Evolutionary conservation across 768 basidiomycete genomes (phyloP).

Genomic region (Cystofilobasidium macerans): DNA sequence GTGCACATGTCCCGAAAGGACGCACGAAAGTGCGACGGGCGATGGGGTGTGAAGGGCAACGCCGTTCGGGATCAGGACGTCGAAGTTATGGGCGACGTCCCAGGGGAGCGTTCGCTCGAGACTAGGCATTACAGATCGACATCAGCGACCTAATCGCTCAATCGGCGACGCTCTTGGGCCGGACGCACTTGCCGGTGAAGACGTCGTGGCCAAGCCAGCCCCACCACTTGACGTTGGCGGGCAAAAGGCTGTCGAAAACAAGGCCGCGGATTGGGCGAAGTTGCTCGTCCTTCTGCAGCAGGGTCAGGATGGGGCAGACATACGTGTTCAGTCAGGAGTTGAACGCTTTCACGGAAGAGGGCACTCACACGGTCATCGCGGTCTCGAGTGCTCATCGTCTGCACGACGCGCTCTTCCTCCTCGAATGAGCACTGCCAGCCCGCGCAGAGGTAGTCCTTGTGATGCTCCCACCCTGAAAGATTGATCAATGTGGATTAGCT

Average conservation of each 20-base stretch:
- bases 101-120: constrained; percentile 12
- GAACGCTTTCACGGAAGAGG: too few species aligned
- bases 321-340: too few species aligned
- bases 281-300: constrained; percentile 14
- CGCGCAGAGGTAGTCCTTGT: constrained; percentile 24
- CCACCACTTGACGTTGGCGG: constrained; percentile 18
- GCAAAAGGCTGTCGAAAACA: constrained; percentile 19
- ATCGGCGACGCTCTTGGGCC: too few species aligned
- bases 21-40: constrained; percentile 10
- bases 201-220: constrained; percentile 25
- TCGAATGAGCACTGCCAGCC: constrained; percentile 13
- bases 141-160: too few species aligned
- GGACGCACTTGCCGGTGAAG: constrained; percentile 15
- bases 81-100: constrained; percentile 13
- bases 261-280: constrained; percentile 23
- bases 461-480: constrained; percentile 9
- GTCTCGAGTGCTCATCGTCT: constrained; percentile 3
- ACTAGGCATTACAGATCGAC: neutral
- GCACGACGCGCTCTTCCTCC: constrained; percentile 11
- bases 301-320: too few species aligned
- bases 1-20: neutral
- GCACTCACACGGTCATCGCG: constrained; percentile 7
- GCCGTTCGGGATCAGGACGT: constrained; percentile 9
- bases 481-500: neutral
- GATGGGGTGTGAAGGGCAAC: neutral